Evolutionary conservation across 306 rosid species (phyloP).

Genomic region (Erythrophleum fordii): DNA sequence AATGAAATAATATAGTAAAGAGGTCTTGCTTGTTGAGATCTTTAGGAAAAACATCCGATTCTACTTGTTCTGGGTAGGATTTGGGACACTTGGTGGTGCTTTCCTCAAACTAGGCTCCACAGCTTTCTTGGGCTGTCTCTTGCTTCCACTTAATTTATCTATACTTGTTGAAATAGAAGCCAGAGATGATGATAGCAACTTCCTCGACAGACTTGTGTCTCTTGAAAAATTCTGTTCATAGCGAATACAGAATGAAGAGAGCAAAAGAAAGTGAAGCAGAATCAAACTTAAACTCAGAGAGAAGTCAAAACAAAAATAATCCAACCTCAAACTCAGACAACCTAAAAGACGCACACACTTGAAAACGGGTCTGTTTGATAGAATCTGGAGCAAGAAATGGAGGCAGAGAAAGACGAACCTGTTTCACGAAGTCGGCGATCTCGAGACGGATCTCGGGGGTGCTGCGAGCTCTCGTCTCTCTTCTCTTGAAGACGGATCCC

Average conservation of each 20-base stretch:
- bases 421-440: no score
- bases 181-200: conserved; percentile 47
- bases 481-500: no score
- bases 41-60: neutral
- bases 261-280: conserved; percentile 48
- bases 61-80: conserved; percentile 73
- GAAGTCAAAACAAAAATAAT: no score
- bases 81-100: conserved; percentile 63
- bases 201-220: conserved; percentile 54
- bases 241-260: conserved; percentile 47
- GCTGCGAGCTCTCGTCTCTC: no score
- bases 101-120: conserved; percentile 58
- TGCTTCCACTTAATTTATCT: conserved; percentile 46
- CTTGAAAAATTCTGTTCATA: conserved; percentile 44
- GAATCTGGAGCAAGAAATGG: no score
- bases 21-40: conserved; percentile 29
- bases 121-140: conserved; percentile 50
- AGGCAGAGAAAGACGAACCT: no score
- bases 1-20: neutral
- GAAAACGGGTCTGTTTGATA: no score
- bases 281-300: no score
- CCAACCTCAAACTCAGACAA: no score
- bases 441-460: no score
- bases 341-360: no score
- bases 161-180: conserved; percentile 41